Evolutionary conservation across 2,329 filamentous ascomycete genomes (phyloP).

Genomic region (Lecanicillium sp.): DNA sequence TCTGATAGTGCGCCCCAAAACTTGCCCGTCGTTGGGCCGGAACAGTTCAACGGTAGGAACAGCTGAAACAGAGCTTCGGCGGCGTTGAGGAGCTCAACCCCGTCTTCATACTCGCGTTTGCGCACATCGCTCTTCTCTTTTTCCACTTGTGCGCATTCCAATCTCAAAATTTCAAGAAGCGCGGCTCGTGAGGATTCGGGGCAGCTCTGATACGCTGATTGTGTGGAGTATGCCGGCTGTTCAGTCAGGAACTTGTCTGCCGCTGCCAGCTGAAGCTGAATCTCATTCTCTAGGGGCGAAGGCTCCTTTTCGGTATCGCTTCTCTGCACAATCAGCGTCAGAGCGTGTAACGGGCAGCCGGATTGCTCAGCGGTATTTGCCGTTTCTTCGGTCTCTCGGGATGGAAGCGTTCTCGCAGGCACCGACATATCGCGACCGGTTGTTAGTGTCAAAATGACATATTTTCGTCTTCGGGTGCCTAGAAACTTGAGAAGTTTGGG

Average conservation of each 20-base stretch:
- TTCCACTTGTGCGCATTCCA: constrained; percentile 21
- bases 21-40: constrained; percentile 33
- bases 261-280: constrained; percentile 21
- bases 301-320: constrained; percentile 10
- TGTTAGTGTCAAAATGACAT: constrained; percentile 22
- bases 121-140: constrained; percentile 20
- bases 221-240: constrained; percentile 22
- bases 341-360: neutral
- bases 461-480: constrained; percentile 15
- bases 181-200: constrained; percentile 18
- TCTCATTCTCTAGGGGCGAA: constrained; percentile 7
- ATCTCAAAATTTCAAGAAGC: constrained; percentile 21
- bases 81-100: constrained; percentile 35
- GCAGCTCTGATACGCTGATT: constrained; percentile 26
- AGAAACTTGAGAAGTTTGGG: constrained; percentile 25
- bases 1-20: constrained; percentile 38
- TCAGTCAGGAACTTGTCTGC: constrained; percentile 24
- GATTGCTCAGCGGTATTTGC: neutral
- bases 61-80: constrained; percentile 35
- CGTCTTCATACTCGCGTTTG: constrained; percentile 26
- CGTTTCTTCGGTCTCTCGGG: neutral
- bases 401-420: neutral
- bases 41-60: constrained; percentile 33
- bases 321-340: constrained; percentile 8
- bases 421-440: neutral